phyloP scores from a whole-genome alignment of 202 grass and related monocot genomes.

The Digitaria exilis region DNA sequence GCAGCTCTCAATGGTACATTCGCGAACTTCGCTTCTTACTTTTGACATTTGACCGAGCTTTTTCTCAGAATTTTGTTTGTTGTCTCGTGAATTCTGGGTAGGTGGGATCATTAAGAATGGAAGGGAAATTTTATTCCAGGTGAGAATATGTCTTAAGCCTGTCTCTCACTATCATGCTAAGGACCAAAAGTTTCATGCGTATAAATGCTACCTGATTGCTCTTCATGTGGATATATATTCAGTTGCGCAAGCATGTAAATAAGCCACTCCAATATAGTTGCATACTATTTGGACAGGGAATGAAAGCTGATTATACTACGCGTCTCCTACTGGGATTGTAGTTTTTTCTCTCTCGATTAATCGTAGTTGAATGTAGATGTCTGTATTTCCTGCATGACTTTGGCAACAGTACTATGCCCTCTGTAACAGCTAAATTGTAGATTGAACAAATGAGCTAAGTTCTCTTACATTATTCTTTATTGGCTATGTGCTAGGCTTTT shows the following conservation, averaged over 20 bases:
- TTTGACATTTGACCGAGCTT: constrained; percentile 1
- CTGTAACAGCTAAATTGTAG: not conserved
- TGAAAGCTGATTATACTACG: not conserved
- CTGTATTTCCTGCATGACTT: not conserved
- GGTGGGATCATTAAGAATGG: constrained; percentile 69
- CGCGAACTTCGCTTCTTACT: not conserved
- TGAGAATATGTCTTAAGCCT: constrained; percentile 36
- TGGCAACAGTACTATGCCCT: not conserved
- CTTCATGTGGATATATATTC: not conserved
- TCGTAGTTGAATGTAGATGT: not conserved
- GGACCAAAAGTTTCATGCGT: not conserved
- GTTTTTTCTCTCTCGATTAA: not conserved
- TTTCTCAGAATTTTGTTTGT: not conserved
- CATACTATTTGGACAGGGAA: not conserved
- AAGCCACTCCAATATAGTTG: not conserved
- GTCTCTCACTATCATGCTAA: not conserved
- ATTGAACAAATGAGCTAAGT: no score
- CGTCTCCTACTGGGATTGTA: not conserved
- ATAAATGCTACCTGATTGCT: not conserved
- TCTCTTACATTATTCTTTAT: no score
- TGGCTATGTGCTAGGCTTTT: constrained; percentile 67
- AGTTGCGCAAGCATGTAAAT: not conserved
- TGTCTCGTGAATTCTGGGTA: constrained; percentile 21
- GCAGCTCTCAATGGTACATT: constrained; percentile 35
- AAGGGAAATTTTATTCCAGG: constrained; percentile 95